A percentile compares a stretch with the other conserved stretches of the same genome.
Conservation (phyloP, 768 basidiomycete species). For the Russula abietina region DNA sequence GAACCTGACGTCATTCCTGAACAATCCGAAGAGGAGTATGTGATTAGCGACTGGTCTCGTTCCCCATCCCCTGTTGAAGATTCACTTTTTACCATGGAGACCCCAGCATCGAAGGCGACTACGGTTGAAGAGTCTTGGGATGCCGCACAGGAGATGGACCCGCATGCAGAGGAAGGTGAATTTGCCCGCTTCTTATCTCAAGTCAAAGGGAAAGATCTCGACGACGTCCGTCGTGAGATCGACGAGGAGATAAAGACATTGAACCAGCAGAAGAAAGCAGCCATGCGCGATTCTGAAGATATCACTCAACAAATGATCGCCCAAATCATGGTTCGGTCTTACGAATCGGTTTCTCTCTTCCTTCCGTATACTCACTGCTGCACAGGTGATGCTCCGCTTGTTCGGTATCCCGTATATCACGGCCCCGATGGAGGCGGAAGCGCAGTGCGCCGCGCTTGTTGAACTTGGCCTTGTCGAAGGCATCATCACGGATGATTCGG, state of each 20-base stretch:
- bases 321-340: slow-evolving; percentile 54
- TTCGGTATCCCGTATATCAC: slow-evolving; percentile 99
- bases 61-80: slow-evolving; percentile 33
- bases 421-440: slow-evolving; percentile 99
- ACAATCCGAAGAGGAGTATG: slow-evolving; percentile 26
- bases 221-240: slow-evolving; percentile 78
- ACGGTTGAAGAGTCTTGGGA: slow-evolving; percentile 57
- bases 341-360: not conserved
- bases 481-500: slow-evolving; percentile 97
- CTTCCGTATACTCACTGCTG: not conserved
- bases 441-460: slow-evolving; percentile 92
- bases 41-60: slow-evolving; percentile 35
- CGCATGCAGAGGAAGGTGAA: slow-evolving; percentile 73
- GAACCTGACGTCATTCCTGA: not conserved
- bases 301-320: slow-evolving; percentile 91
- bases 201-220: slow-evolving; percentile 80
- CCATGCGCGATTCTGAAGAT: slow-evolving; percentile 92
- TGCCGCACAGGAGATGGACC: slow-evolving; percentile 80
- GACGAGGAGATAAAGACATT: slow-evolving; percentile 83
- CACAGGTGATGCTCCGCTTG: slow-evolving; percentile 78
- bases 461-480: slow-evolving; percentile 86
- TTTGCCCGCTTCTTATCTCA: slow-evolving; percentile 91
- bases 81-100: slow-evolving; percentile 13
- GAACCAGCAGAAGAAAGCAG: slow-evolving; percentile 78
- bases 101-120: slow-evolving; percentile 25